phyloP scores from a whole-genome alignment of 2,329 filamentous ascomycete species.

The Fusarium bulbicola region DNA sequence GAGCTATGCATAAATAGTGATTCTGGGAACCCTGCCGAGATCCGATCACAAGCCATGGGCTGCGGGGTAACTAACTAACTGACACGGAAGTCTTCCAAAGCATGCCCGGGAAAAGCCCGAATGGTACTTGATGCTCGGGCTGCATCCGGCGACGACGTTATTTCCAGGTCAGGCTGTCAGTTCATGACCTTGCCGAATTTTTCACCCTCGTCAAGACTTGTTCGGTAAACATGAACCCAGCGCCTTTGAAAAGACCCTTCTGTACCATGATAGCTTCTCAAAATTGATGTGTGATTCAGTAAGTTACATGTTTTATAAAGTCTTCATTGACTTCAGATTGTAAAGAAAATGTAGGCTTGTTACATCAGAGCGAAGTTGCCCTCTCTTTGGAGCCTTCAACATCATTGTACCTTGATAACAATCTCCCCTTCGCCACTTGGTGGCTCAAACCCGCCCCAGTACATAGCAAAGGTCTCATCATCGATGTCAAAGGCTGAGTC shows the following conservation, averaged over 20 bases:
- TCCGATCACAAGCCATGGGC: not conserved
- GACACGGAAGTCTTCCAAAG: not conserved
- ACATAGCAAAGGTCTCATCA: not conserved
- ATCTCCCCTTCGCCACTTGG: conserved; percentile 5
- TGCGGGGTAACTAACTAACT: not conserved
- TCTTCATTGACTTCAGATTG: too few species aligned
- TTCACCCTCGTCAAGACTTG: too few species aligned
- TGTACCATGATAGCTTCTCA: too few species aligned
- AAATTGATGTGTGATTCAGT: too few species aligned
- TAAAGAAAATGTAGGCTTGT: too few species aligned
- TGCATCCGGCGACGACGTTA: not conserved
- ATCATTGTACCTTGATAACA: not conserved
- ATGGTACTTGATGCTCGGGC: not conserved
- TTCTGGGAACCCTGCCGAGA: not conserved
- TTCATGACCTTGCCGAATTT: too few species aligned
- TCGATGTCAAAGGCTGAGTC: conserved; percentile 12
- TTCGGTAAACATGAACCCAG: too few species aligned
- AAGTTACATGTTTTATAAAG: too few species aligned
- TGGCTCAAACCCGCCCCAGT: not conserved
- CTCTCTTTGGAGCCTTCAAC: not conserved
- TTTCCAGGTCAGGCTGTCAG: not conserved
- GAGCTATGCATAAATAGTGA: not conserved
- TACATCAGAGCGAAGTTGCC: not conserved
- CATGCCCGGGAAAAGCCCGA: not conserved
- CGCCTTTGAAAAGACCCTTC: too few species aligned